Evolutionary conservation across 2,329 filamentous ascomycete genomes (phyloP).

Genomic region (Colletotrichum aenigma): DNA sequence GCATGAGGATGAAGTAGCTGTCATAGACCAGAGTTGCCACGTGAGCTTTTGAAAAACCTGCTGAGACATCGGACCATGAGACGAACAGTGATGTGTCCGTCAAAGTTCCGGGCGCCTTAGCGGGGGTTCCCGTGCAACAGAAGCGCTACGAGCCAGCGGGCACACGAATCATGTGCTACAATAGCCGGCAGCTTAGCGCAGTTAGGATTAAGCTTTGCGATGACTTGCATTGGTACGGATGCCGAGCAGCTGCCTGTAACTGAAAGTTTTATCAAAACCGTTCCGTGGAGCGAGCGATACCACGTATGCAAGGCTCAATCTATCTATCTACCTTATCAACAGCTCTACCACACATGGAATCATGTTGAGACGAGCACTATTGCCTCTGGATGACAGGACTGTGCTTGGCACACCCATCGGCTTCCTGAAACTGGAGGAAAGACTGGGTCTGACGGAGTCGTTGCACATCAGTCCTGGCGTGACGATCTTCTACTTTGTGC

Average conservation of each 20-base stretch:
- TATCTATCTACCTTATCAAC: background rate
- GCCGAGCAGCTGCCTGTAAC: background rate
- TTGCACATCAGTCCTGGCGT: background rate
- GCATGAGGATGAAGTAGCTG: background rate
- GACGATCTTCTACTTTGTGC: background rate
- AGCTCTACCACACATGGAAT: background rate
- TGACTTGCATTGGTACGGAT: background rate
- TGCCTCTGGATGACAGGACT: background rate
- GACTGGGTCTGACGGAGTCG: background rate
- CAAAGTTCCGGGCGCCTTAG: background rate
- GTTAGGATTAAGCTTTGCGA: background rate
- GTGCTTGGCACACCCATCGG: background rate
- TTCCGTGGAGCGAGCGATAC: background rate
- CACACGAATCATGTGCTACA: background rate
- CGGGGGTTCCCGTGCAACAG: background rate
- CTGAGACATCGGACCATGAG: background rate
- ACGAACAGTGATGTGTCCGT: background rate
- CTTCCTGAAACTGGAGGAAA: background rate
- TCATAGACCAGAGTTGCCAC: background rate
- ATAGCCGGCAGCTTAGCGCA: background rate
- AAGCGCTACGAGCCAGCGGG: background rate
- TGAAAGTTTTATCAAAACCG: background rate
- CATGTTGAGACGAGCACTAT: background rate
- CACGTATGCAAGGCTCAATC: background rate
- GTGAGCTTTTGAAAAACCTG: background rate